These are phyloP conservation scores for Xanthoparmelia taractica DNA, from an alignment of 495 filamentous ascomycete genomes.

Conservation along the genomic window DNA sequence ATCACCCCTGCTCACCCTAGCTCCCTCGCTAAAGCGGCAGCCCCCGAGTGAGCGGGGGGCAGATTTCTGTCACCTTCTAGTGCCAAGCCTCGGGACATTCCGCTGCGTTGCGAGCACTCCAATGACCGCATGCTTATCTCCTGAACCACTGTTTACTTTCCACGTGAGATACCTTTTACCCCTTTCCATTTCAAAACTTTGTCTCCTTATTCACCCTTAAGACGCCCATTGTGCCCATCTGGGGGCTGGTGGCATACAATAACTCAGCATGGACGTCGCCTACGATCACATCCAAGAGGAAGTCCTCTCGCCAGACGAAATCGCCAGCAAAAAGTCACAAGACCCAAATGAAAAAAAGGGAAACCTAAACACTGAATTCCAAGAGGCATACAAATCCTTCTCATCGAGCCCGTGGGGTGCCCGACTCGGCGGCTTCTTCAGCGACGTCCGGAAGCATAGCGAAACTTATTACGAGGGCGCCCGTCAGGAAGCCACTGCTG, in stretches of 20 bases:
- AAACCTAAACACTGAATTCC: conserved; percentile 77
- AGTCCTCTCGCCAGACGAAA: conserved; percentile 53
- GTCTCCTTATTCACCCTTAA: neutral
- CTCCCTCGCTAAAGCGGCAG: neutral
- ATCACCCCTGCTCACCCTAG: neutral
- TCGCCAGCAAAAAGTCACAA: conserved; percentile 37
- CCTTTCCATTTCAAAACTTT: neutral
- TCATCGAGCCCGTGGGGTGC: conserved; percentile 86
- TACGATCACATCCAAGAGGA: conserved; percentile 97
- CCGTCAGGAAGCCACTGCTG: conserved; percentile 67
- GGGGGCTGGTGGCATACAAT: neutral
- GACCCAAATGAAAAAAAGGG: conserved; percentile 41
- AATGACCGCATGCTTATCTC: conserved; percentile 6
- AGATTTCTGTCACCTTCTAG: neutral
- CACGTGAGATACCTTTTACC: neutral
- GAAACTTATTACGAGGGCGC: conserved; percentile 81
- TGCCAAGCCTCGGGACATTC: neutral
- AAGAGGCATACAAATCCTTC: conserved; percentile 91
- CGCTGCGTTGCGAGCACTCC: neutral
- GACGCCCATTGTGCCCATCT: neutral
- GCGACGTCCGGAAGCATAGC: conserved; percentile 83
- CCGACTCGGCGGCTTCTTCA: conserved; percentile 78
- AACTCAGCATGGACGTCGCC: conserved; percentile 71
- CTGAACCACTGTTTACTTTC: conserved; percentile 3
- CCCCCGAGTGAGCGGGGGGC: neutral